Conservation (phyloP, 2,329 filamentous ascomycete species). For the Lachnellula subtilissima region DNA sequence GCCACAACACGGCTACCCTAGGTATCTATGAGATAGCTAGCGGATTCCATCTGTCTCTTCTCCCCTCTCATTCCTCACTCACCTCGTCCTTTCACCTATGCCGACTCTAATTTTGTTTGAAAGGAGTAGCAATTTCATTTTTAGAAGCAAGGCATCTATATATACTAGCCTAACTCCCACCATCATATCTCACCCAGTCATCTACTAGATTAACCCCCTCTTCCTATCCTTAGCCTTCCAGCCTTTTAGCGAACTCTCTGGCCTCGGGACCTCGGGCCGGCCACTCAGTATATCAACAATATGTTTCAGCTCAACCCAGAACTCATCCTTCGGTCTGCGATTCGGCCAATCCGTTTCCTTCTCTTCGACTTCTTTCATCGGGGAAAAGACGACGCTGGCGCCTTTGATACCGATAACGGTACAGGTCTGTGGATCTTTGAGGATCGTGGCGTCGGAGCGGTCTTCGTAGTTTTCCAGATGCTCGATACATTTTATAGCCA, state of each 20-base stretch:
- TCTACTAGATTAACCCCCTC: slow-evolving; percentile 37
- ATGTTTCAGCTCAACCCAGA: slow-evolving; percentile 77
- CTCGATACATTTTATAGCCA: slow-evolving; percentile 91
- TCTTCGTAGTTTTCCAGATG: slow-evolving; percentile 77
- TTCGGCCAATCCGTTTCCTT: slow-evolving; percentile 91
- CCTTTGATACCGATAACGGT: slow-evolving; percentile 90
- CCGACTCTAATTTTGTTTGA: too few relatives aligned
- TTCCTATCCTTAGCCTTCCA: slow-evolving; percentile 56
- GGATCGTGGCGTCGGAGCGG: slow-evolving; percentile 61
- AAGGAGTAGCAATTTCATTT: too few relatives aligned
- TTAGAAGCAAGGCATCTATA: too few relatives aligned
- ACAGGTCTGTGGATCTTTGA: slow-evolving; percentile 66
- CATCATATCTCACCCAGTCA: too few relatives aligned
- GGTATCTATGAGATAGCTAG: too few relatives aligned
- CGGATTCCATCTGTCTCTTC: too few relatives aligned
- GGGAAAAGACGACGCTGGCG: slow-evolving; percentile 80
- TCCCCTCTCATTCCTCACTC: too few relatives aligned
- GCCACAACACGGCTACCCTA: too few relatives aligned
- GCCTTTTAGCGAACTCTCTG: slow-evolving; percentile 47
- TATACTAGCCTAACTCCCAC: too few relatives aligned
- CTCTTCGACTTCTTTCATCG: slow-evolving; percentile 75
- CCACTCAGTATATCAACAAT: slow-evolving; percentile 83
- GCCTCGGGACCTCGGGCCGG: slow-evolving; percentile 46
- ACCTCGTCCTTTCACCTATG: too few relatives aligned
- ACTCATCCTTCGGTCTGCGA: slow-evolving; percentile 74